Evolutionary conservation across 768 basidiomycete species (phyloP).

Genomic region (Galerina sulciceps): DNA sequence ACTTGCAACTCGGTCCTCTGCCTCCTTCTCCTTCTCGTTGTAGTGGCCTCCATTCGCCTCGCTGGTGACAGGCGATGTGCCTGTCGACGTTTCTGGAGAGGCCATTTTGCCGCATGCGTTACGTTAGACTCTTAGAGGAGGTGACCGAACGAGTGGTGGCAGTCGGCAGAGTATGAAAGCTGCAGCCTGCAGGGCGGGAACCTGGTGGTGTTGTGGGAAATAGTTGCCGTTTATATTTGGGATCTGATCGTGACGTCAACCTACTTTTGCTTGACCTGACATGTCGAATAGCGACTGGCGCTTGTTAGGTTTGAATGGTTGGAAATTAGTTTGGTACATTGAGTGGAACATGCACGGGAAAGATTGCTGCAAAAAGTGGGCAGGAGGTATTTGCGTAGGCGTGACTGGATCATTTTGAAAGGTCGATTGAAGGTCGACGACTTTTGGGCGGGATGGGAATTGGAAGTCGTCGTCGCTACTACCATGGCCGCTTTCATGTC

Average conservation of each 20-base stretch:
- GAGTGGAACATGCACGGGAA: too few species aligned
- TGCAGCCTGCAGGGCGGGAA: background rate
- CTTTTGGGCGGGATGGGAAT: too few species aligned
- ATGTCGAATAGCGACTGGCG: too few species aligned
- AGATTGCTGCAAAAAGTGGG: too few species aligned
- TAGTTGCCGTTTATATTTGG: background rate
- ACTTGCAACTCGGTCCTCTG: slow-evolving; percentile 2
- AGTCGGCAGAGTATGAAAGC: background rate
- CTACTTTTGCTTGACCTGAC: too few species aligned
- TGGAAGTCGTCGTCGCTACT: too few species aligned
- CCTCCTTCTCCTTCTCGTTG: slow-evolving; percentile 8
- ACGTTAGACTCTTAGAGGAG: background rate
- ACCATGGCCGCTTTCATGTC: too few species aligned
- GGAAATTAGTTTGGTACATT: too few species aligned
- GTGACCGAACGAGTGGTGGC: background rate
- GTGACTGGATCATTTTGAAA: too few species aligned
- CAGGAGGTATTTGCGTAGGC: too few species aligned
- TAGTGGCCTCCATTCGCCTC: slow-evolving; percentile 1
- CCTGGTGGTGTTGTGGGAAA: background rate
- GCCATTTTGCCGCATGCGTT: slow-evolving; percentile 1
- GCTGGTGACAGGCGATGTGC: slow-evolving; percentile 4
- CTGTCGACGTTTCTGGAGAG: slow-evolving; percentile 3
- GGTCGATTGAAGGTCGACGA: too few species aligned
- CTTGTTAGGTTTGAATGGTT: too few species aligned
- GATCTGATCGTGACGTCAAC: background rate